Evolutionary conservation across 208 protist species (phyloP), one percentile per base, ranked within the genome.

Genomic region (Leishmania gerbilli): DNA sequence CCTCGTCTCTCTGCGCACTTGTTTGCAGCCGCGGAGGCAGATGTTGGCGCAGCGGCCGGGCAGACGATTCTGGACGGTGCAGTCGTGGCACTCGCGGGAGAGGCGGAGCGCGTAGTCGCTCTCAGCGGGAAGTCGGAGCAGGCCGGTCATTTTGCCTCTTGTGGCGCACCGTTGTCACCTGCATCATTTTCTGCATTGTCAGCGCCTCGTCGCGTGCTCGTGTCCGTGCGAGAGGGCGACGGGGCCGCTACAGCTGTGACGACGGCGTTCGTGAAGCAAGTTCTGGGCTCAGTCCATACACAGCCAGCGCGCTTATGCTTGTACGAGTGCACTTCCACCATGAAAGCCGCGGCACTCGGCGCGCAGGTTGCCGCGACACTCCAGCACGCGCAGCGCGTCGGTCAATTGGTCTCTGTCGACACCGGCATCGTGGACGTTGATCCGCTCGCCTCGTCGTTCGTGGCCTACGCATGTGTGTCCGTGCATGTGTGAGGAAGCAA

Each of bases 391-490:
- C 45, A 77, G 17, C 21, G 40, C 19, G 7, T 21, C 21, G 53
- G 65, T 34, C 67, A 31, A 8, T 42, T 6, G 17, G 31, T 69
- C 11, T 62, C 58, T 60, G 76, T 95, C 8, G 76, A 89, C 9
- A 64, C 87, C 15, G 92, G 93, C 24, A 74, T 95, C 49, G 79
- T 95, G 42, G 91, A 97, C 76, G 84, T 94, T 24, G 93, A 97
- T 75, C 88, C 91, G 9, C 87, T 93, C 49, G 80, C 90, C 13
- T 87, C 92, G 5, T 86, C 89, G 0, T 82, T 82, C 65, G 88
- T 95, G 21, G 89, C 83, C 9, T 97, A 93, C 77, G 78, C 80
- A 8, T 75, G 87, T 34, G 42, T 93, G 65, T 84, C 90, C 6
- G 27, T 88, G 27, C 37, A 49, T 4, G 2, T 21, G 62, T 67